Conservation (phyloP, 2,329 filamentous ascomycete genomes). For the Phialophora chinensis region DNA sequence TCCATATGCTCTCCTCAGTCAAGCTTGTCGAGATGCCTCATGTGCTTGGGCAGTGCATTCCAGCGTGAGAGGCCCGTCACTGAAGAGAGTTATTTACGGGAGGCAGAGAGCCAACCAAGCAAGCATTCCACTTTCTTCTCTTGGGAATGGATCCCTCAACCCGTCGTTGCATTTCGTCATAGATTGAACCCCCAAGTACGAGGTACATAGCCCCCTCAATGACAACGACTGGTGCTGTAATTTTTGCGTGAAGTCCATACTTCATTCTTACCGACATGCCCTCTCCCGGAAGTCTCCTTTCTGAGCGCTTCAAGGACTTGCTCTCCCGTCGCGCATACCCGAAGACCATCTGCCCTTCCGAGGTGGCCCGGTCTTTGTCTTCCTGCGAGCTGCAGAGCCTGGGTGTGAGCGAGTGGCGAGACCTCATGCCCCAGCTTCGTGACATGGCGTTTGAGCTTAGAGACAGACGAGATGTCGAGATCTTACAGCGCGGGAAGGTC, state of each 20-base stretch:
- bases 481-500: constrained; percentile 56
- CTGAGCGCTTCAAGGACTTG: not conserved
- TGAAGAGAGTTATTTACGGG: no score
- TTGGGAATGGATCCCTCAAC: no score
- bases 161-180: no score
- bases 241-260: not conserved
- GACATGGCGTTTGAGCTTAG: constrained; percentile 51
- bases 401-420: constrained; percentile 50
- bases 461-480: constrained; percentile 51
- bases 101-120: no score
- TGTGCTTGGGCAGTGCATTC: no score
- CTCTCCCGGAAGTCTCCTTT: not conserved
- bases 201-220: no score
- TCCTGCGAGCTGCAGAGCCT: constrained; percentile 46
- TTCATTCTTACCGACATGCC: not conserved
- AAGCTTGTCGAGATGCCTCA: no score
- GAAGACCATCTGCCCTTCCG: constrained; percentile 61
- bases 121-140: no score
- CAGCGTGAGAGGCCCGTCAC: no score
- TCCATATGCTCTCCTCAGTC: no score
- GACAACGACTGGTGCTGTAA: no score
- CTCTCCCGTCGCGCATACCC: constrained; percentile 47
- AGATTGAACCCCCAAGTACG: no score
- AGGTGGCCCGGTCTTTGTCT: constrained; percentile 56
- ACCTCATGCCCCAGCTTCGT: constrained; percentile 55